Evolutionary conservation across 768 basidiomycete species (phyloP), one percentile per base, ranked within the genome.

Genomic region (Leccinum subtestaceum): DNA sequence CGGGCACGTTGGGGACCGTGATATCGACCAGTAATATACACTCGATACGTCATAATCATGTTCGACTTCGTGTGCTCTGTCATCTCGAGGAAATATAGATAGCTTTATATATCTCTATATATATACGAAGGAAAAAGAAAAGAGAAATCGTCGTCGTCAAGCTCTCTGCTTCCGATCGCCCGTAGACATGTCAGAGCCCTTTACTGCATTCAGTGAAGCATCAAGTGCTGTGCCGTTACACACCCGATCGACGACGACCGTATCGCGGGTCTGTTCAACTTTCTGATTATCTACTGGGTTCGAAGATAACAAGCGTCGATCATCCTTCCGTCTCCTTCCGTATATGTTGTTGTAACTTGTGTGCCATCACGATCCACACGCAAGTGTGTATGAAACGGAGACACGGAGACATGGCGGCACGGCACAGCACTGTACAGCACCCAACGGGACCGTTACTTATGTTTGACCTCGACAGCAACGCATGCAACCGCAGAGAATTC

Each of bases 401-500:
- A 62, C 61, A 23, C 29, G 25, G 17, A 45, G 19, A 45, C 40
- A 43, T 19, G 11, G 10, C 43, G 19, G 19, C 43, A 21, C n/a
- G 19, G 11, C 19, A 45, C 43, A 19, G 19, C 43, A 19, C 40
- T 11, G 19, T 19, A 40, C 38, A 45, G 5, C 29, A 29, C 29
- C n/a, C 40, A 43, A n/a, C 43, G 43, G n/a, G 11, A n/a, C n/a
- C n/a, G 17, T 23, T 47, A 25, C 49, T 27, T n/a, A 21, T 10
- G 53, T 49, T 45, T 48, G 59, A 57, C 34, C 54, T 54, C 19
- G 52, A 55, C 53, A 49, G 63, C 38, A 15, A 47, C 25, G 15
- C 21, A 11, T 36, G 32, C 5, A 17, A 7, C 13, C 1, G 17
- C 58, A 36, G 21, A 54, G 40, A 19, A 9, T 6, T 45, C 45